A percentile compares a stretch with the other conserved stretches of the same genome.
These are phyloP conservation scores for Penstemon eatonii DNA, from an alignment of 257 asterid species.

Conservation along the genomic window DNA sequence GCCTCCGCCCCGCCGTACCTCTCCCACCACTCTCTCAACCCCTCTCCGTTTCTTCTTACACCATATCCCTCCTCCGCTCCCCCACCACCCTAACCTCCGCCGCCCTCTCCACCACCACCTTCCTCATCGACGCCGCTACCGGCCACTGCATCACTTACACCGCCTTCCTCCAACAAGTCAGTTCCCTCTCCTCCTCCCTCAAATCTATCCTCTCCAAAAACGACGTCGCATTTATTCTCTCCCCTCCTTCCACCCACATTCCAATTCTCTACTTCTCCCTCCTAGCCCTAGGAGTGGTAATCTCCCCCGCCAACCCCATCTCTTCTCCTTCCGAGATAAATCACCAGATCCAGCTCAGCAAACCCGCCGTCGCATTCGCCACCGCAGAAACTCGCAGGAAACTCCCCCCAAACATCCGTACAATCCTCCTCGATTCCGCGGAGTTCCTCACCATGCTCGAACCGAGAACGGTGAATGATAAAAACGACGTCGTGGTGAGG, in stretches of 20 bases:
- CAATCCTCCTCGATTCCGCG: slow-evolving; percentile 56
- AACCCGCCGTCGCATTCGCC: slow-evolving; percentile 63
- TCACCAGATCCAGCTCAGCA: slow-evolving; percentile 55
- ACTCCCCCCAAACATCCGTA: slow-evolving; percentile 39
- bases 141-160: slow-evolving; percentile 48
- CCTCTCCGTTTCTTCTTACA: slow-evolving; percentile 47
- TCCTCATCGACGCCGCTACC: slow-evolving; percentile 70
- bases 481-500: slow-evolving; percentile 29
- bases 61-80: slow-evolving; percentile 56
- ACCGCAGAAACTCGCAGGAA: slow-evolving; percentile 39
- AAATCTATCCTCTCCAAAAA: slow-evolving; percentile 44
- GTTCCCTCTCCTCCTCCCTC: slow-evolving; percentile 58
- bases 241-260: slow-evolving; percentile 67
- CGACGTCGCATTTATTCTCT: slow-evolving; percentile 72
- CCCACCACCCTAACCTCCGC: slow-evolving; percentile 43
- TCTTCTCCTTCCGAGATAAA: slow-evolving; percentile 62
- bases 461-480: background rate
- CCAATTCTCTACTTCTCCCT: slow-evolving; percentile 79
- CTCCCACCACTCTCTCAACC: slow-evolving; percentile 57
- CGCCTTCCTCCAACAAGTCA: slow-evolving; percentile 48
- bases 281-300: slow-evolving; percentile 62
- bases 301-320: slow-evolving; percentile 80
- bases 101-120: slow-evolving; percentile 53
- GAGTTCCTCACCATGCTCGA: slow-evolving; percentile 53
- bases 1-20: slow-evolving; percentile 58